Percentiles rank a stretch among this genome's conserved stretches.
These are phyloP conservation scores for Diaporthe velutina DNA, from an alignment of 2,329 filamentous ascomycete species.

Conservation along the genomic window DNA sequence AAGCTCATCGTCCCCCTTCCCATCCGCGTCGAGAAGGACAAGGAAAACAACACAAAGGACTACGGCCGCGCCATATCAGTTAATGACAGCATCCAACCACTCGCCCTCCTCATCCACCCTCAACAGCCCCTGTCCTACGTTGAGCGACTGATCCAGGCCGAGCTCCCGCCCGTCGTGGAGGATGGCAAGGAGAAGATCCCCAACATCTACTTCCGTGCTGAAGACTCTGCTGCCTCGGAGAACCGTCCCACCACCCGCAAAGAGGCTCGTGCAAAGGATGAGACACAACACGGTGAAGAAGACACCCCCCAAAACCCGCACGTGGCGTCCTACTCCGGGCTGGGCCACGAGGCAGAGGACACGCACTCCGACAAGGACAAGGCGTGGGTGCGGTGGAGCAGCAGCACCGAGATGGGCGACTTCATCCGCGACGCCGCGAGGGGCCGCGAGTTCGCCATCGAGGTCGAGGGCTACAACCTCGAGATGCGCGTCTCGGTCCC, in stretches of 20 bases:
- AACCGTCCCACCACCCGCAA: constrained; percentile 50
- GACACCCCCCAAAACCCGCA: constrained; percentile 46
- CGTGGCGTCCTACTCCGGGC: constrained; percentile 79
- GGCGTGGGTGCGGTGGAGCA: constrained; percentile 86
- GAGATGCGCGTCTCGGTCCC: constrained; percentile 86
- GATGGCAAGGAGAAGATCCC: constrained; percentile 79
- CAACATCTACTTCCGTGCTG: constrained; percentile 82
- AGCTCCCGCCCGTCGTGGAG: constrained; percentile 78
- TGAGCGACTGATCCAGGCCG: constrained; percentile 88
- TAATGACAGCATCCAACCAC: constrained; percentile 75
- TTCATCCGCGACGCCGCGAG: constrained; percentile 92
- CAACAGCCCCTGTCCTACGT: constrained; percentile 93
- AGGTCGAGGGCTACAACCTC: constrained; percentile 76
- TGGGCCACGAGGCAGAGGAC: constrained; percentile 70
- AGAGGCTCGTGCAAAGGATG: constrained; percentile 48
- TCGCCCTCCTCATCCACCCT: constrained; percentile 88
- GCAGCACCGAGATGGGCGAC: constrained; percentile 90
- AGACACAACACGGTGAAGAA: constrained; percentile 38
- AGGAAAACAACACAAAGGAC: constrained; percentile 46
- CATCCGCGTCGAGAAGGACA: constrained; percentile 56
- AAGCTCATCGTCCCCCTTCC: constrained; percentile 84
- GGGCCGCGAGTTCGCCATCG: constrained; percentile 85
- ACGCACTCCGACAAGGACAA: constrained; percentile 59
- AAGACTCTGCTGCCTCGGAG: constrained; percentile 77
- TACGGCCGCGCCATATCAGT: constrained; percentile 51